Evolutionary conservation across 352 stramenopile species (phyloP).

Genomic region (Albugo candida): DNA sequence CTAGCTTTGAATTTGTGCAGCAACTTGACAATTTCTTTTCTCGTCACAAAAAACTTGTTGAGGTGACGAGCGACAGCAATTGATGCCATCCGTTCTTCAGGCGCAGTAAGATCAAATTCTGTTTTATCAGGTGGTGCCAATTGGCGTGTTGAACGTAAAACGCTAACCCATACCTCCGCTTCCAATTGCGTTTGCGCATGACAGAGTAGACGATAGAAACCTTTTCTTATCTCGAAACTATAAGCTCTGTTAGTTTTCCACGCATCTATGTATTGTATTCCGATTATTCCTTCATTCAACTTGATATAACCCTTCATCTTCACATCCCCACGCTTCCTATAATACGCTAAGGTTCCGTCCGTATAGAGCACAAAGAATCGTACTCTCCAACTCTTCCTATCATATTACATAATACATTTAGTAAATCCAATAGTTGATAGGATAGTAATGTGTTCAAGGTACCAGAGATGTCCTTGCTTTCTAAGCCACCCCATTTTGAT

Average conservation of each 20-base stretch:
- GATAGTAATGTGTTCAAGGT: background rate
- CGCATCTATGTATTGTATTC: conserved; percentile 61
- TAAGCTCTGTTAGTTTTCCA: conserved; percentile 40
- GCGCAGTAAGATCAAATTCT: conserved; percentile 40
- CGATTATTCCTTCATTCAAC: conserved; percentile 68
- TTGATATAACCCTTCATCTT: conserved; percentile 71
- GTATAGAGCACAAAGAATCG: conserved; percentile 73
- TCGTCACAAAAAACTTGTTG: conserved; percentile 71
- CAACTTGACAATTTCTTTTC: conserved; percentile 25
- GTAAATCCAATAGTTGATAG: background rate
- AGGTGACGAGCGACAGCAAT: conserved; percentile 33
- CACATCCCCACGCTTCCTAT: conserved; percentile 48
- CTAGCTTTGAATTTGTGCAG: conserved; percentile 30
- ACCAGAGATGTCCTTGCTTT: conserved; percentile 70
- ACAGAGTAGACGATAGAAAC: conserved; percentile 66
- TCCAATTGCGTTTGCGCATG: conserved; percentile 59
- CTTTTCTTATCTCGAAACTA: conserved; percentile 70
- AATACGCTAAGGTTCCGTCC: conserved; percentile 69
- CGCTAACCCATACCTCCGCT: conserved; percentile 63
- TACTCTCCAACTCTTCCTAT: conserved; percentile 70
- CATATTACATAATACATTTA: background rate
- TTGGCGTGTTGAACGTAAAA: conserved; percentile 25
- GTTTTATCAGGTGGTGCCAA: conserved; percentile 18
- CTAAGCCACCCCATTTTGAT: conserved; percentile 72
- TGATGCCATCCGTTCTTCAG: conserved; percentile 29